A percentile compares a stretch with the other conserved stretches of the same genome.
These are phyloP conservation scores for Ganoderma sp. DNA, from an alignment of 1,284 basidiomycete genomes.

Conservation along the genomic window DNA sequence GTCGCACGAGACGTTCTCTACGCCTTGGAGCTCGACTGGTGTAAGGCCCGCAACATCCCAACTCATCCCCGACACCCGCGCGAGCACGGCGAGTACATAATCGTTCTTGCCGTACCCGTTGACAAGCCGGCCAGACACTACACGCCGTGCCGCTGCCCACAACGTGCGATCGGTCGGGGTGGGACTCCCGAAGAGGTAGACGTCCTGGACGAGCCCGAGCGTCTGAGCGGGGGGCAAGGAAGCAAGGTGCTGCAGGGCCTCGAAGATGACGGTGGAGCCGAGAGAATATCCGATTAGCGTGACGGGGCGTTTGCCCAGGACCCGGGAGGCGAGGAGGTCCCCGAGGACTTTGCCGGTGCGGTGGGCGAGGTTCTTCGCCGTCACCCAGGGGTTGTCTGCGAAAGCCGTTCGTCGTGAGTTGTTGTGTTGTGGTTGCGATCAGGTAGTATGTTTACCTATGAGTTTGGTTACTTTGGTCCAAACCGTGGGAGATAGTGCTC, in stretches of 20 bases:
- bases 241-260: slow-evolving; percentile 50
- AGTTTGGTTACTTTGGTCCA: slow-evolving; percentile 60
- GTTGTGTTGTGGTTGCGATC: background rate
- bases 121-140: slow-evolving; percentile 72
- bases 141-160: slow-evolving; percentile 70
- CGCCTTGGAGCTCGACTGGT: slow-evolving; percentile 65
- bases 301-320: slow-evolving; percentile 62
- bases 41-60: slow-evolving; percentile 76
- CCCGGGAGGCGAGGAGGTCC: slow-evolving; percentile 55
- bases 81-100: slow-evolving; percentile 78
- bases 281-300: slow-evolving; percentile 64
- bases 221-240: slow-evolving; percentile 51
- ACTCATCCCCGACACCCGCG: slow-evolving; percentile 64
- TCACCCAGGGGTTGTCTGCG: slow-evolving; percentile 60
- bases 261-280: slow-evolving; percentile 59
- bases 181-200: slow-evolving; percentile 77
- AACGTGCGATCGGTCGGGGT: slow-evolving; percentile 57
- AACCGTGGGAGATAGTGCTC: slow-evolving; percentile 57
- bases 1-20: slow-evolving; percentile 71
- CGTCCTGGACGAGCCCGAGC: slow-evolving; percentile 69
- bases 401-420: background rate
- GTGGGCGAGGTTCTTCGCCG: slow-evolving; percentile 54
- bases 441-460: slow-evolving; percentile 46
- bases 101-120: slow-evolving; percentile 76
- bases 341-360: slow-evolving; percentile 64